Conservation (phyloP, 2,329 filamentous ascomycete genomes). For the Dendrostoma leiphaemia region DNA sequence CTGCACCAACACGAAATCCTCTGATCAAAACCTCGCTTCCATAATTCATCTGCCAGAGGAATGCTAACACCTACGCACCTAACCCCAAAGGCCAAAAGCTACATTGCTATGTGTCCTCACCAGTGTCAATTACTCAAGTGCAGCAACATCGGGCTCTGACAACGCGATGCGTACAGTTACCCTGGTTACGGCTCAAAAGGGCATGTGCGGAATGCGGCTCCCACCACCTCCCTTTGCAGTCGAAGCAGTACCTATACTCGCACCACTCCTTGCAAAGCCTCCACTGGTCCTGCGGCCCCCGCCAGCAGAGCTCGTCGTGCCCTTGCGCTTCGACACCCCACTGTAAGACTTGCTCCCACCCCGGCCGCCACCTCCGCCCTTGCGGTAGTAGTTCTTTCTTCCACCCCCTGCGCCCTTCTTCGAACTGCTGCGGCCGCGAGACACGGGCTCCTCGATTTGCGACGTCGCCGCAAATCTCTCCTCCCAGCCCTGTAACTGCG, state of each 20-base stretch:
- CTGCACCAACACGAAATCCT: background rate
- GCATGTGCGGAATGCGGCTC: slow-evolving; percentile 14
- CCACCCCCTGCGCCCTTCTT: slow-evolving; percentile 16
- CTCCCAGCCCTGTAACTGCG: slow-evolving; percentile 28
- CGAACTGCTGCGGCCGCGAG: slow-evolving; percentile 20
- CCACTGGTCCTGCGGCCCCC: slow-evolving; percentile 6
- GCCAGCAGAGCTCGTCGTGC: background rate
- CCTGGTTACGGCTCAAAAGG: background rate
- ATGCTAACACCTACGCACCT: background rate
- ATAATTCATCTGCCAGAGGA: background rate
- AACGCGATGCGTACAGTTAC: too few relatives aligned
- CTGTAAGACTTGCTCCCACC: slow-evolving; percentile 16
- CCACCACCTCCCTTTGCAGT: background rate
- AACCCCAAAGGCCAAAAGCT: background rate
- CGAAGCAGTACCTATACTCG: slow-evolving; percentile 3
- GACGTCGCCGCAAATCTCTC: slow-evolving; percentile 24
- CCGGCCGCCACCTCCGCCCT: slow-evolving; percentile 18
- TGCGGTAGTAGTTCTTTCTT: slow-evolving; percentile 16
- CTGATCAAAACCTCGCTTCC: background rate
- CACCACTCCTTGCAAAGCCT: slow-evolving; percentile 5
- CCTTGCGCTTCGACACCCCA: slow-evolving; percentile 23
- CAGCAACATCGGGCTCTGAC: background rate
- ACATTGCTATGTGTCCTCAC: background rate
- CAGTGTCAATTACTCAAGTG: background rate
- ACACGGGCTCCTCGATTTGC: slow-evolving; percentile 22